A percentile compares a stretch with the other conserved stretches of the same genome.
Conservation (phyloP, 1,139 yeast genomes). For the Suhomyces wounanorum region DNA sequence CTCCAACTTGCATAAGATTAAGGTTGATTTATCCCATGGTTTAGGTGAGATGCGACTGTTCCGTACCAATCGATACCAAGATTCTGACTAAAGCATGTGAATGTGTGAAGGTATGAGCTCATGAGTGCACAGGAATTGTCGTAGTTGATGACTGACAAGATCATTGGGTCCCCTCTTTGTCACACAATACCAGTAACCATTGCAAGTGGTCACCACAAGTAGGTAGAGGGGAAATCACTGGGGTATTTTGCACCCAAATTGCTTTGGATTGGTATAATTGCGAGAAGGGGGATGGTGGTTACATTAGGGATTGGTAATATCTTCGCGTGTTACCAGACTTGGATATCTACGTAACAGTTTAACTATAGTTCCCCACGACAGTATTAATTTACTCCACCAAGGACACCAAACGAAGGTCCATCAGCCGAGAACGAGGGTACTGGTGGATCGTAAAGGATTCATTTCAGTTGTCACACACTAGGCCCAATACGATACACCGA, state of each 20-base stretch:
- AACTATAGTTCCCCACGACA: too few relatives aligned
- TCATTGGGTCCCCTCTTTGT: not conserved
- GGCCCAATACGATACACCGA: too few relatives aligned
- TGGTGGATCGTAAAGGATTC: too few relatives aligned
- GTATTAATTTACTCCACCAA: too few relatives aligned
- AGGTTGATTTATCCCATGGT: not conserved
- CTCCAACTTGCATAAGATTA: not conserved
- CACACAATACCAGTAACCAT: not conserved
- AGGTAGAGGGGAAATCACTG: not conserved
- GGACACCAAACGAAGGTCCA: too few relatives aligned
- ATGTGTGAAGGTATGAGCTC: not conserved
- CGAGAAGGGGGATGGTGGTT: not conserved
- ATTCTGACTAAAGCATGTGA: not conserved
- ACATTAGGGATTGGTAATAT: not conserved
- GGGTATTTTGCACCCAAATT: not conserved
- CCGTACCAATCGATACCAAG: not conserved
- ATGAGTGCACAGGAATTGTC: not conserved
- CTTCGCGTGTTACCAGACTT: not conserved
- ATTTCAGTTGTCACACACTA: too few relatives aligned
- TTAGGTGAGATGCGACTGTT: not conserved
- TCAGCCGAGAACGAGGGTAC: too few relatives aligned
- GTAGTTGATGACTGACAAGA: not conserved
- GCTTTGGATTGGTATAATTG: not conserved
- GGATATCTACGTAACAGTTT: too few relatives aligned
- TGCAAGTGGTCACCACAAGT: not conserved